Evolutionary conservation across 1,284 basidiomycete species (phyloP), one percentile per base, ranked within the genome.

Genomic region (Amylostereum areolatum): DNA sequence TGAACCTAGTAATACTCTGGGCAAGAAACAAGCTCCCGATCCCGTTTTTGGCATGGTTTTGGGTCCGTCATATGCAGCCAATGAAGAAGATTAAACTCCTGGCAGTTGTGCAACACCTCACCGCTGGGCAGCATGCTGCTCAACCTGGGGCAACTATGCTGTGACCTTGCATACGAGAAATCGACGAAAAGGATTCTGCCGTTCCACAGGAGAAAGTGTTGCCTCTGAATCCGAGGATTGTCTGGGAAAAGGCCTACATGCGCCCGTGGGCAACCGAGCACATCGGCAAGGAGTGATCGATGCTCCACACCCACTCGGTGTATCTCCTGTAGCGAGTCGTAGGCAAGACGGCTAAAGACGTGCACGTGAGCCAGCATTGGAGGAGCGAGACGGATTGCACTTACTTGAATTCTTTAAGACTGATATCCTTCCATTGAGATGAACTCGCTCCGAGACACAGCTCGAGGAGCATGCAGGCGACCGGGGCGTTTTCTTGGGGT

Each of bases 191-290:
- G 34, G 25, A 52, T 45, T 6, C 32, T 52, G 30, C 40, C 36
- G 12, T 52, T 44, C 18, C 52, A 52, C 50, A 52, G 45, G 50
- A 52, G 49, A n/a, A 52, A 52, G 36, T 52, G 51, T 11, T 32
- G 50, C 33, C 51, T 18, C 27, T 52, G 18, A 18, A 18, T 18
- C 18, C 18, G 18, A 18, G 18, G 18, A 18, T 18, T 18, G 18
- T 18, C 18, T 18, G 18, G 18, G 18, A 18, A 18, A 18, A 18
- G 18, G 18, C 18, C 18, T 18, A 18, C 18, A 18, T 18, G 18
- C 18, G 18, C 18, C 18, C 18, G 18, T 18, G 18, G 18, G 18
- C 18, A 18, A 18, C 18, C 18, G 18, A 18, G 18, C 18, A 18
- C 18, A 18, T 18, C 18, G 18, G 18, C 39, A 30, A 52, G 50